Conservation (phyloP, 257 asterid genomes). For the Ophiorrhiza pumila region DNA sequence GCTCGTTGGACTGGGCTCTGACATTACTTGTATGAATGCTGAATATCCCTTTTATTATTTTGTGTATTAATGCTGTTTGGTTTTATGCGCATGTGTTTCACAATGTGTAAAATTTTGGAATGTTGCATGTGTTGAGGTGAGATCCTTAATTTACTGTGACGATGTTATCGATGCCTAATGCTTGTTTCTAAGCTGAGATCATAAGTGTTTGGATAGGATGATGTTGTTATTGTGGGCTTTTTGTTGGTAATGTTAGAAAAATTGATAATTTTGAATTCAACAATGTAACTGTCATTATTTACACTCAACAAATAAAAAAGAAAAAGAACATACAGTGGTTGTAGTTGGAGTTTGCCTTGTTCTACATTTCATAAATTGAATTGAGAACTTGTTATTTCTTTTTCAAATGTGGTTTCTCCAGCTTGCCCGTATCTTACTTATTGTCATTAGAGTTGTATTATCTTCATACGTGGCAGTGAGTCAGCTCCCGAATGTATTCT, state of each 20-base stretch:
- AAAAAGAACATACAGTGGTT: background rate
- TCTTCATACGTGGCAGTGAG: background rate
- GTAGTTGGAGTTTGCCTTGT: background rate
- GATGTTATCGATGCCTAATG: background rate
- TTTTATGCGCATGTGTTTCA: background rate
- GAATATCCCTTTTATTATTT: background rate
- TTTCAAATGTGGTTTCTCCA: background rate
- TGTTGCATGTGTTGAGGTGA: background rate
- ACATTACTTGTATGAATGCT: slow-evolving; percentile 56
- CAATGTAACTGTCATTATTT: background rate
- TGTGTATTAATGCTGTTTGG: background rate
- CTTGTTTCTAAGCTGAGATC: background rate
- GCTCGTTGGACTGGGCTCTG: slow-evolving; percentile 47
- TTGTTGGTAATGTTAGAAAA: background rate
- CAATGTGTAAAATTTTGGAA: no score
- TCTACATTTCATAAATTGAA: background rate
- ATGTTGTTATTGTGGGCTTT: background rate
- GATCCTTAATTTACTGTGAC: background rate
- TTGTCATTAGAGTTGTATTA: background rate
- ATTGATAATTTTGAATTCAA: background rate
- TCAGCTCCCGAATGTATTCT: background rate
- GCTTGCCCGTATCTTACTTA: background rate
- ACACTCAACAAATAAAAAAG: background rate
- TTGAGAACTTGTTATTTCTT: no score
- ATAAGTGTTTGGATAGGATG: background rate